Base-by-base conservation (phyloP, 257 asterid species). In the Scutellaria barbata region DNA sequence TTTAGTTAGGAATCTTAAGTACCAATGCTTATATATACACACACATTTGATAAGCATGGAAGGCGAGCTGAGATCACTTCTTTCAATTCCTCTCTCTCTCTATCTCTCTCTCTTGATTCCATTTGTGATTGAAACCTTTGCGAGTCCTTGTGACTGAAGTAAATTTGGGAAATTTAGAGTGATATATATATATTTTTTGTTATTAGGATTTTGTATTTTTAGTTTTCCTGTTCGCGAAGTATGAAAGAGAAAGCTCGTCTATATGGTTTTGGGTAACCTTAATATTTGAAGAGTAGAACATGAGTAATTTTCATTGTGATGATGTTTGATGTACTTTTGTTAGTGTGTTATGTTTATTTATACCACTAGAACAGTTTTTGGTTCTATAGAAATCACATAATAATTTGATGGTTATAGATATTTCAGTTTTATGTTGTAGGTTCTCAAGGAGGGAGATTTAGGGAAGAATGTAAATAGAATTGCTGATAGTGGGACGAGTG, bases 371-470 rank as follows among this genome's bases (percentile, higher is more conserved):
- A 51, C 0, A 2, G 6, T 14, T 51, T n/a, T 53, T 65, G 59
- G 17, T 58, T 33, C 46, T 14, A 68, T 47, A 45, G 54, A 5
- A 2, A 25, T 60, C 64, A 48, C 59, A 59, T 54, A 66, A 67
- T 75, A 39, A 18, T 64, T 79, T 78, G 80, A 79, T 77, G 78
- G 78, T 81, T 83, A 74, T 54, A 62, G 35, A 59, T 76, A 14
- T 25, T 73, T 78, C 74, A 65, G 83, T 83, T 74, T 30, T 8
- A 61, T 20, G 13, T 25, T 84, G 68, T 76, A 94, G 97, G 81
- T 81, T 75, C 67, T 91, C 77, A 88, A 89, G 85, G 96, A 94
- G 72, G 92, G 86, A 10, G 97, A 88, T 69, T 37, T 69, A 41
- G 89, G 76, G 48, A 91, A 85, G 79, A 84, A 54, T 60, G 73